Conservation (phyloP, 1,139 yeast genomes). For the Geotrichum aggregatum region DNA sequence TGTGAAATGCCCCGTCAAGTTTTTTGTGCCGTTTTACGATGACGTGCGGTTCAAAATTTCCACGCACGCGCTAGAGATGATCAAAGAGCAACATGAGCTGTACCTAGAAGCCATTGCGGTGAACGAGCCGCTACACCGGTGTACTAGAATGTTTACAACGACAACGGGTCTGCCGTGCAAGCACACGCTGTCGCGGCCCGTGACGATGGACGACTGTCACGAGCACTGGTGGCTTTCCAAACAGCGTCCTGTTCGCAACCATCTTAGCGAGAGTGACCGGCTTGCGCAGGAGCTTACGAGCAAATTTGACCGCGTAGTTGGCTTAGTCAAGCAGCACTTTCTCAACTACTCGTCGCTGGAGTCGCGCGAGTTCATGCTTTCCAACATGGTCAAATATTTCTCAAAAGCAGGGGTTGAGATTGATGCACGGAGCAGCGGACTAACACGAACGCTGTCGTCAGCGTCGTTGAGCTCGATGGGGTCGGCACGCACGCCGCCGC, state of each 20-base stretch:
- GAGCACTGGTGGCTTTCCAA: constrained; percentile 21
- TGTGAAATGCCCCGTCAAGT: constrained; percentile 19
- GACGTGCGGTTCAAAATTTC: constrained; percentile 21
- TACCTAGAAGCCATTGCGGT: constrained; percentile 18
- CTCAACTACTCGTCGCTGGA: constrained; percentile 15
- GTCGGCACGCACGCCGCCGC: neutral
- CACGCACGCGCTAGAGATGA: constrained; percentile 21
- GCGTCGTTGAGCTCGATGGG: constrained; percentile 7
- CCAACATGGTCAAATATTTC: constrained; percentile 17
- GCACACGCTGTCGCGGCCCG: constrained; percentile 22
- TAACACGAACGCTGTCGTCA: neutral
- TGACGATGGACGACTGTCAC: constrained; percentile 21
- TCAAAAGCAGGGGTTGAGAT: constrained; percentile 13
- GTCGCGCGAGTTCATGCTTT: constrained; percentile 18
- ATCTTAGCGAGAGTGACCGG: constrained; percentile 19
- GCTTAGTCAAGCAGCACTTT: constrained; percentile 20
- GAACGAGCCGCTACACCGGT: constrained; percentile 16
- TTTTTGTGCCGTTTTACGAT: constrained; percentile 22
- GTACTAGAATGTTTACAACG: constrained; percentile 22
- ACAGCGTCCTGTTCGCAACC: constrained; percentile 8
- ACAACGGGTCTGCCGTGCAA: constrained; percentile 22
- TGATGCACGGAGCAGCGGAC: neutral
- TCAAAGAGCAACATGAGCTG: constrained; percentile 22
- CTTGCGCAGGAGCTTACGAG: constrained; percentile 15
- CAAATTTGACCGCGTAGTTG: constrained; percentile 19